A percentile compares a stretch with the other conserved stretches of the same genome.
Evolutionary conservation across 306 rosid species (phyloP).

Genomic region (Erythrophleum fordii): DNA sequence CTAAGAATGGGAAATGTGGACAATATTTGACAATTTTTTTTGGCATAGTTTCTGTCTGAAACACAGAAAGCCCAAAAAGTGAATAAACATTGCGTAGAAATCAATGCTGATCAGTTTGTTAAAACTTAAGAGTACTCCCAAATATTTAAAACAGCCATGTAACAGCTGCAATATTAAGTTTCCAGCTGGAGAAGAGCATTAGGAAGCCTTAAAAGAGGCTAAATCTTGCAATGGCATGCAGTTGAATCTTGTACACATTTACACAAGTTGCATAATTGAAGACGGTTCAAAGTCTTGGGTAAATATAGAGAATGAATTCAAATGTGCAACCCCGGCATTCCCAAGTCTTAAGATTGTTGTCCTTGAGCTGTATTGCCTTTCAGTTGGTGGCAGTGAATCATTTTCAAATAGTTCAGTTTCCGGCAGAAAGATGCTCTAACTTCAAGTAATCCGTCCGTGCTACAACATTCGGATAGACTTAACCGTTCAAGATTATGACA

Average conservation of each 20-base stretch:
- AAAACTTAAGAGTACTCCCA: too few relatives aligned
- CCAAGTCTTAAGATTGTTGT: background rate
- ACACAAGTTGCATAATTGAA: constrained; percentile 19
- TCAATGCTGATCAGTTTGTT: background rate
- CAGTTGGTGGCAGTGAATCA: background rate
- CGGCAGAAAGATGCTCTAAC: background rate
- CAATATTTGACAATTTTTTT: too few relatives aligned
- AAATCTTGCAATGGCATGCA: background rate
- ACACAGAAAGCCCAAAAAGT: background rate
- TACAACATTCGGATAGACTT: background rate
- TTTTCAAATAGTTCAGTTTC: background rate
- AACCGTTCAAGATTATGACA: constrained; percentile 1
- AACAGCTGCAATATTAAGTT: background rate
- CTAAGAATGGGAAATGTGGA: too few relatives aligned
- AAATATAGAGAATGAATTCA: constrained; percentile 6
- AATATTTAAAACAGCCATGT: background rate
- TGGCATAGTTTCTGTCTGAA: too few relatives aligned
- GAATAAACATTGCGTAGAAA: background rate
- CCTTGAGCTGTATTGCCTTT: background rate
- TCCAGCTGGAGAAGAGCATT: background rate
- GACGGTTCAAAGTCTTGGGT: constrained; percentile 30
- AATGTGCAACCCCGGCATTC: constrained; percentile 17
- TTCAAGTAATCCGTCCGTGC: background rate
- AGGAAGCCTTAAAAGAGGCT: background rate
- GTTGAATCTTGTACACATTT: background rate